A percentile compares a stretch with the other conserved stretches of the same genome.
Evolutionary conservation across 139 green algal species (phyloP).

Genomic region (Tetratostichococcus sp.): DNA sequence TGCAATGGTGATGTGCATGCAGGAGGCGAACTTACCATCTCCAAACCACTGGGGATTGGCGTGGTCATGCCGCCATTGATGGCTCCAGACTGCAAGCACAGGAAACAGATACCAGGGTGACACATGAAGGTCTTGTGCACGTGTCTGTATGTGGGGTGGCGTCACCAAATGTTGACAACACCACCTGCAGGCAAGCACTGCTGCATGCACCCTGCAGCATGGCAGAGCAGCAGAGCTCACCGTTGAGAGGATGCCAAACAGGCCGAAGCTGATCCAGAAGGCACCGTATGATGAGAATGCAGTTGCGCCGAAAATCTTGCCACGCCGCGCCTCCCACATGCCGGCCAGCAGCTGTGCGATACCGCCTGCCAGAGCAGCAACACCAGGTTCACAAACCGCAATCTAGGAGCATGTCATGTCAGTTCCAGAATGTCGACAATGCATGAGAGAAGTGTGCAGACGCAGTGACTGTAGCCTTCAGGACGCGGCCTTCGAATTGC

Average conservation of each 20-base stretch:
- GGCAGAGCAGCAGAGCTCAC: background rate
- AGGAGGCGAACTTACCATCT: conserved; percentile 14
- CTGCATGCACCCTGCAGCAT: background rate
- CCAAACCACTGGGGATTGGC: background rate
- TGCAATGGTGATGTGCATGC: no score
- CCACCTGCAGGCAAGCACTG: no score
- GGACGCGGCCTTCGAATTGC: no score
- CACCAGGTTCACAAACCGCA: no score
- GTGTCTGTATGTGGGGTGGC: no score
- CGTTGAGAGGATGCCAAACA: conserved; percentile 18
- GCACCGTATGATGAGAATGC: conserved; percentile 60
- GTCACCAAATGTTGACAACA: no score
- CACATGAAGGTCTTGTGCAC: no score
- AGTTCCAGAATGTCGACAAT: no score
- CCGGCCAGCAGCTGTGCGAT: conserved; percentile 64
- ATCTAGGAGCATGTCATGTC: no score
- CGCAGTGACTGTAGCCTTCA: no score
- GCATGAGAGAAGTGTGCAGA: no score
- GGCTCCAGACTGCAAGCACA: conserved; percentile 1
- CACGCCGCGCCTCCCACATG: conserved; percentile 55
- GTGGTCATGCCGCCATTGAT: background rate
- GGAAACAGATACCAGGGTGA: conserved; percentile 1
- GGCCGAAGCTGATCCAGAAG: conserved; percentile 28
- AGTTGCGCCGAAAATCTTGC: conserved; percentile 66
- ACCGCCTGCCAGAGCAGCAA: no score